Percentiles rank a stretch among this genome's conserved stretches.
phyloP scores from a whole-genome alignment of 208 protist species.

The Phytomonas sp. region DNA sequence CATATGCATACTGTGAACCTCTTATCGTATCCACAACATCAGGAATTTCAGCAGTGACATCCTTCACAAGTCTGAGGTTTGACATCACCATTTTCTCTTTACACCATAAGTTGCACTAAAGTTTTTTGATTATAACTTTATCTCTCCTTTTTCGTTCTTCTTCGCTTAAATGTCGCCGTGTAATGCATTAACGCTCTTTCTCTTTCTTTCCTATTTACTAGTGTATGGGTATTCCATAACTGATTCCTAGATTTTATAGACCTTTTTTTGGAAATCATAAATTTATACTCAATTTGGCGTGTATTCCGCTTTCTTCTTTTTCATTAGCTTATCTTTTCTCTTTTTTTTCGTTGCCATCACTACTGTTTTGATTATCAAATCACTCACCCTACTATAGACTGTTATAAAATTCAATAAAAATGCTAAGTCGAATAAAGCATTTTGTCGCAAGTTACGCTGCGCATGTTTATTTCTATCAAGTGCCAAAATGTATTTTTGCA shows the following conservation, averaged over 20 bases:
- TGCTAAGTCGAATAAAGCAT: slow-evolving; percentile 22
- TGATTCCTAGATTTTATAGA: too few relatives aligned
- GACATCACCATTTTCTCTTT: slow-evolving; percentile 10
- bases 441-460: slow-evolving; percentile 17
- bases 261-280: not conserved
- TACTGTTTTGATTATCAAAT: not conserved
- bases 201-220: not conserved
- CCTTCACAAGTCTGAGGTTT: not conserved
- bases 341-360: not conserved
- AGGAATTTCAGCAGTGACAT: too few relatives aligned
- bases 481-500: slow-evolving; percentile 23
- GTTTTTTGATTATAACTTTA: not conserved
- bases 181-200: not conserved
- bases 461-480: slow-evolving; percentile 24
- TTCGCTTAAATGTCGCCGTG: not conserved
- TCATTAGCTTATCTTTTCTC: slow-evolving; percentile 4
- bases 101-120: not conserved
- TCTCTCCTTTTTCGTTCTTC: not conserved
- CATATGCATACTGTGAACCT: too few relatives aligned
- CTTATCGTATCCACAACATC: too few relatives aligned
- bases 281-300: slow-evolving; percentile 5
- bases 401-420: slow-evolving; percentile 5
- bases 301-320: slow-evolving; percentile 1
- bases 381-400: not conserved
- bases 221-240: too few relatives aligned